Percentiles rank a stretch among this genome's conserved stretches.
Evolutionary conservation across 257 asterid species (phyloP).

Genomic region (Mitragyna speciosa): DNA sequence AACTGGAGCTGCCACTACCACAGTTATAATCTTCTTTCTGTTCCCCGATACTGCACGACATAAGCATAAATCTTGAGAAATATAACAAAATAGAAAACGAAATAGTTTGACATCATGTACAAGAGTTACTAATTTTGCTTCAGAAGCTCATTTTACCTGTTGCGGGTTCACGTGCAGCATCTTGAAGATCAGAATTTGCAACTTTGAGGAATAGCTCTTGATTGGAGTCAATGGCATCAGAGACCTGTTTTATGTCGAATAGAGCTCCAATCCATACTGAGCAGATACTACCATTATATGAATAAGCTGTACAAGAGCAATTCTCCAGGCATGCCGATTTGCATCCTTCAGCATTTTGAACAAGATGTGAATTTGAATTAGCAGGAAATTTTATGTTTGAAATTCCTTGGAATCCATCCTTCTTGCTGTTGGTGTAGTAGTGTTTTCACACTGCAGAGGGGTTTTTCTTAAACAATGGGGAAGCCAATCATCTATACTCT

Average conservation of each 20-base stretch:
- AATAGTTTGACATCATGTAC: not conserved
- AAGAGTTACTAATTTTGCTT: not conserved
- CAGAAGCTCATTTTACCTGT: not conserved
- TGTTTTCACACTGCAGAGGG: constrained; percentile 28
- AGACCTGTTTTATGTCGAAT: constrained; percentile 7
- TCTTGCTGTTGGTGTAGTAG: constrained; percentile 1
- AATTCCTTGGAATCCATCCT: constrained; percentile 23
- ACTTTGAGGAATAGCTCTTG: constrained; percentile 25
- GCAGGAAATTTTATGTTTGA: constrained; percentile 21
- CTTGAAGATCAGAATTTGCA: constrained; percentile 28
- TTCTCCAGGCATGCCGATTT: constrained; percentile 22
- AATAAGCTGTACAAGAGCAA: constrained; percentile 42
- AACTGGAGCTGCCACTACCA: constrained; percentile 27
- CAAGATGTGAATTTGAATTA: constrained; percentile 2
- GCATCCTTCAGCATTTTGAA: constrained; percentile 18
- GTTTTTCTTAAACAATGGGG: constrained; percentile 28
- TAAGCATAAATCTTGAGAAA: not conserved
- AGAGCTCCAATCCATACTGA: constrained; percentile 38
- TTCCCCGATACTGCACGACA: not conserved
- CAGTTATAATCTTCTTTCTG: constrained; percentile 17
- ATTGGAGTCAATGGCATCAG: not conserved
- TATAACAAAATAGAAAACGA: not conserved
- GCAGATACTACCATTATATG: constrained; percentile 24
- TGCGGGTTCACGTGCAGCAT: constrained; percentile 23
- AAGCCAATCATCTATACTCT: not conserved